Evolutionary conservation across 192 early-diverging fungal genomes (phyloP).

Genomic region (Backusella westeae): DNA sequence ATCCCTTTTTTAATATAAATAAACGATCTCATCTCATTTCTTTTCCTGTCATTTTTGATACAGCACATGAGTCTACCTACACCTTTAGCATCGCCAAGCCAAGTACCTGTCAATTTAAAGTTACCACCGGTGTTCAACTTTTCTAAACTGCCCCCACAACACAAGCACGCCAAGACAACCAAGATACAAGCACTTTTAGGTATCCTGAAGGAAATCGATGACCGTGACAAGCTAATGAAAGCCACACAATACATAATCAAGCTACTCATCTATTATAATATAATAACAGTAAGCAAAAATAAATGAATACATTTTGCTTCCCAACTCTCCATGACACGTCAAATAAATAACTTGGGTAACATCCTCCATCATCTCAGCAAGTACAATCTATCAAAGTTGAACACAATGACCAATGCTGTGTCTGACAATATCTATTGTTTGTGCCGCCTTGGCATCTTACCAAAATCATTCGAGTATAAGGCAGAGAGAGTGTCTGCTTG

Average conservation of each 20-base stretch:
- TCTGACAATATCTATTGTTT: conserved; percentile 74
- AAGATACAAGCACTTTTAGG: conserved; percentile 45
- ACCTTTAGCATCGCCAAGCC: background rate
- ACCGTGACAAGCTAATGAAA: conserved; percentile 83
- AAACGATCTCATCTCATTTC: background rate
- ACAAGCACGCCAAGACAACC: background rate
- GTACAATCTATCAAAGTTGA: conserved; percentile 59
- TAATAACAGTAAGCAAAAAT: conserved; percentile 23
- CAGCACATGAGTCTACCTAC: background rate
- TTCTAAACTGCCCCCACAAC: background rate
- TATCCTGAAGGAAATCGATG: conserved; percentile 70
- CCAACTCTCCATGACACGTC: conserved; percentile 71
- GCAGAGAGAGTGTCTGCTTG: conserved; percentile 59
- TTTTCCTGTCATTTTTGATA: background rate
- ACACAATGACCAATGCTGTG: conserved; percentile 52
- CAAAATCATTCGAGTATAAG: conserved; percentile 44
- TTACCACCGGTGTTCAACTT: background rate
- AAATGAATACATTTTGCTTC: conserved; percentile 48
- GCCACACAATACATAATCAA: conserved; percentile 72
- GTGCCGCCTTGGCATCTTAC: conserved; percentile 62
- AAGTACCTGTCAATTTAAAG: background rate
- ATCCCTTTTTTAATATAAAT: background rate
- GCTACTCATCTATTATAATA: conserved; percentile 49
- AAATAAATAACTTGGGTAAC: conserved; percentile 68
- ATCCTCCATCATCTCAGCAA: conserved; percentile 10